Evolutionary conservation across 805 yeast genomes (phyloP).

Genomic region (Candida methanosorbosa): DNA sequence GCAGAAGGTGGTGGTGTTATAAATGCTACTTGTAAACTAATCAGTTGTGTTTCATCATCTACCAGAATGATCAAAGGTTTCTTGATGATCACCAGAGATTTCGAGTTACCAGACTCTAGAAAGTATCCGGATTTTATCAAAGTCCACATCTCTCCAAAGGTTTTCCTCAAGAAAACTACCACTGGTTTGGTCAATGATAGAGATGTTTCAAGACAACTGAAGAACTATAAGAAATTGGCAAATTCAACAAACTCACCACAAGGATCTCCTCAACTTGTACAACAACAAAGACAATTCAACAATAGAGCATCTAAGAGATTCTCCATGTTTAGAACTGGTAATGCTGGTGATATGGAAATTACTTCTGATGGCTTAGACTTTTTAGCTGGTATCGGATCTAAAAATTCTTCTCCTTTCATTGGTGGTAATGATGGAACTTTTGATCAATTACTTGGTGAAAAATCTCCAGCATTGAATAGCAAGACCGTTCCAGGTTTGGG

Average conservation of each 20-base stretch:
- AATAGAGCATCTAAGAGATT: slow-evolving; percentile 31
- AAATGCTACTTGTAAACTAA: slow-evolving; percentile 32
- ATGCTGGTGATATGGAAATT: slow-evolving; percentile 37
- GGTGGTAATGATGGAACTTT: slow-evolving; percentile 14
- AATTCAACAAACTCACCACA: not conserved
- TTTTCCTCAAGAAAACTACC: slow-evolving; percentile 54
- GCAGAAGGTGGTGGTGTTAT: slow-evolving; percentile 50
- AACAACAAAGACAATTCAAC: slow-evolving; percentile 1
- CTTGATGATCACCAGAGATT: slow-evolving; percentile 55
- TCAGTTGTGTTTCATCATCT: slow-evolving; percentile 35
- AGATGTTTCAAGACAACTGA: slow-evolving; percentile 21
- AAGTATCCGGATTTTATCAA: slow-evolving; percentile 57
- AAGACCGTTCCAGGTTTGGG: not conserved
- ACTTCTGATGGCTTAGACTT: slow-evolving; percentile 39
- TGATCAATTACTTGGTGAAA: slow-evolving; percentile 9
- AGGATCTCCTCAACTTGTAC: not conserved
- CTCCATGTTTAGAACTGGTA: slow-evolving; percentile 43
- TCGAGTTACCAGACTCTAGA: slow-evolving; percentile 48
- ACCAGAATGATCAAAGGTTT: slow-evolving; percentile 52
- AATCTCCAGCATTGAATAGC: not conserved
- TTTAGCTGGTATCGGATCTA: slow-evolving; percentile 23
- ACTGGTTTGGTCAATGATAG: slow-evolving; percentile 43
- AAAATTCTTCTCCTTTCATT: slow-evolving; percentile 20
- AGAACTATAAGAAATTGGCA: slow-evolving; percentile 12
- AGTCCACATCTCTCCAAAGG: slow-evolving; percentile 49